Percentiles rank a stretch among this genome's conserved stretches.
Evolutionary conservation across 331 rosid genomes (phyloP).

Genomic region (Arachis monticola): DNA sequence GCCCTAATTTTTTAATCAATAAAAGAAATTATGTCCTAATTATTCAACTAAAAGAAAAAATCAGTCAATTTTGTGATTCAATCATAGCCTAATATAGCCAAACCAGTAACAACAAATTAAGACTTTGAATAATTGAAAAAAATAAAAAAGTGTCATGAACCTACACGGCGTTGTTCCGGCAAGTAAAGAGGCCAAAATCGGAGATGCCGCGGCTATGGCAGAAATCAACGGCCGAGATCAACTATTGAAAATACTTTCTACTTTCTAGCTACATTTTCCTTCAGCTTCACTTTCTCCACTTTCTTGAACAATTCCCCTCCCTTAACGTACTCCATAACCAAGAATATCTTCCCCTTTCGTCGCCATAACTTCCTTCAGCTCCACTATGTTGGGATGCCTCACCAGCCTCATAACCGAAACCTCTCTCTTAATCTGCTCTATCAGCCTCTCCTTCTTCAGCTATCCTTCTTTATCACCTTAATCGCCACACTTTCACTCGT

Average conservation of each 20-base stretch:
- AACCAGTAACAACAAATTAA: no score
- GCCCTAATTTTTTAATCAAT: neutral
- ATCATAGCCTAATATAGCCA: no score
- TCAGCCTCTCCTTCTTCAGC: conserved; percentile 61
- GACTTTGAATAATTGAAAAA: no score
- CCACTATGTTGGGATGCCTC: conserved; percentile 72
- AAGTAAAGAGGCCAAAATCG: conserved; percentile 74
- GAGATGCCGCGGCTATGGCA: conserved; percentile 88
- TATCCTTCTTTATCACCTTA: conserved; percentile 69
- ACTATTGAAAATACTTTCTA: conserved; percentile 58
- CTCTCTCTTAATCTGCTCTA: conserved; percentile 78
- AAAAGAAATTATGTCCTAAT: no score
- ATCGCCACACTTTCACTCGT: conserved; percentile 71
- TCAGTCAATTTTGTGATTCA: no score
- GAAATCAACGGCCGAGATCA: conserved; percentile 69
- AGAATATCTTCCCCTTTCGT: conserved; percentile 66
- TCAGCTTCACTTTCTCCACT: conserved; percentile 57
- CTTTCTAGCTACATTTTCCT: conserved; percentile 64
- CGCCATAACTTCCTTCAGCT: conserved; percentile 90
- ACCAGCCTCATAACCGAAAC: conserved; percentile 80
- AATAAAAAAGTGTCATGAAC: neutral
- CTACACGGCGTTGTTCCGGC: conserved; percentile 61
- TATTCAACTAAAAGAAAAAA: no score
- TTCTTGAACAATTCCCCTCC: conserved; percentile 76
- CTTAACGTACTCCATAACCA: conserved; percentile 70